A percentile compares a stretch with the other conserved stretches of the same genome.
phyloP scores from a whole-genome alignment of 768 basidiomycete genomes.

The Epithele typhae region DNA sequence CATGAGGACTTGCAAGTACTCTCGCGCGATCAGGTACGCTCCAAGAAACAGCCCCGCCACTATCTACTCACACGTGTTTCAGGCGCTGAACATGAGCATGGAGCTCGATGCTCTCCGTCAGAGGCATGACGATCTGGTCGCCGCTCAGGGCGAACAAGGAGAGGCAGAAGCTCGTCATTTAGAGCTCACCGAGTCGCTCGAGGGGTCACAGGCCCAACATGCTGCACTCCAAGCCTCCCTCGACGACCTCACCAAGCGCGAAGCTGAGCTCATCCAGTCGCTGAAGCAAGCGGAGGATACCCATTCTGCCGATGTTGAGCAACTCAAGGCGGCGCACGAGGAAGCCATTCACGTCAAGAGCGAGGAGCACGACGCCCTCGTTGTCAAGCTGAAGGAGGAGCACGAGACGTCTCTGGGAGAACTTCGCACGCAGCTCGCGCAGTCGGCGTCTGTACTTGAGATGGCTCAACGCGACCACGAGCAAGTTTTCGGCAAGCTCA shows the following conservation, averaged over 20 bases:
- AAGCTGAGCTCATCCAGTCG: slow-evolving; percentile 47
- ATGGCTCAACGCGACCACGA: slow-evolving; percentile 52
- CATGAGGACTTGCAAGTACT: slow-evolving; percentile 78
- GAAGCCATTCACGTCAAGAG: slow-evolving; percentile 38
- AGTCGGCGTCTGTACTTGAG: slow-evolving; percentile 26
- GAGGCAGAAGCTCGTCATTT: slow-evolving; percentile 55
- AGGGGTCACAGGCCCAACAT: slow-evolving; percentile 52
- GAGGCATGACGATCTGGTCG: slow-evolving; percentile 51
- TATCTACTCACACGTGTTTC: neutral
- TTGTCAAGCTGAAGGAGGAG: slow-evolving; percentile 40
- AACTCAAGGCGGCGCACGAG: slow-evolving; percentile 42
- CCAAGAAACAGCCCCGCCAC: neutral
- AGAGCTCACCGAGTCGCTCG: slow-evolving; percentile 45
- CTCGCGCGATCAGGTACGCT: slow-evolving; percentile 76
- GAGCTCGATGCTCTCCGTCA: slow-evolving; percentile 74
- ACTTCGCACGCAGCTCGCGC: slow-evolving; percentile 27
- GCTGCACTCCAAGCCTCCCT: slow-evolving; percentile 48
- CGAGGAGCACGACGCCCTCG: slow-evolving; percentile 36
- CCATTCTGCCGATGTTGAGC: slow-evolving; percentile 45
- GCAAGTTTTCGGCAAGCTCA: slow-evolving; percentile 52
- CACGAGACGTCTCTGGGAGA: slow-evolving; percentile 11
- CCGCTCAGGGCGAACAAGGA: slow-evolving; percentile 10
- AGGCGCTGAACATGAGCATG: slow-evolving; percentile 85
- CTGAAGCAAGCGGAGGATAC: slow-evolving; percentile 47
- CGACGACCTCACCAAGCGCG: slow-evolving; percentile 52